phyloP scores from a whole-genome alignment of 2,329 filamentous ascomycete species.

The Grosmannia clavigera region DNA sequence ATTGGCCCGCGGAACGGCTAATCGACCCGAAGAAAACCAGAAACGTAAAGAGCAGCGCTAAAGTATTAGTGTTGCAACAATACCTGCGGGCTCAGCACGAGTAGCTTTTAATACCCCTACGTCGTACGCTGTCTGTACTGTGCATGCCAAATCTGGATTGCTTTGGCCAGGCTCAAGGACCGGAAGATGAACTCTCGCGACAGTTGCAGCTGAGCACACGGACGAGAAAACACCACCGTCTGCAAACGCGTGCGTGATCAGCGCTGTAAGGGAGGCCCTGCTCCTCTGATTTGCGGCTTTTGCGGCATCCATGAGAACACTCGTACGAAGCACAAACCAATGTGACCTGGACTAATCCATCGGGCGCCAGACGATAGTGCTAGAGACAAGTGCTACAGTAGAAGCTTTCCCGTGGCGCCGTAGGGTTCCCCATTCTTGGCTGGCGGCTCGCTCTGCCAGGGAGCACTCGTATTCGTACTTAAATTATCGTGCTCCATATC shows the following conservation, averaged over 20 bases:
- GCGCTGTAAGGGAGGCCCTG: not conserved
- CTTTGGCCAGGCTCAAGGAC: not conserved
- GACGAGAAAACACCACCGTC: not conserved
- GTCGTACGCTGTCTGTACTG: not conserved
- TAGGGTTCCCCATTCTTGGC: too few species aligned
- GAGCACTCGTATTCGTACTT: too few species aligned
- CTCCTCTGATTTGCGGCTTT: not conserved
- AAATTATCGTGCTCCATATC: not conserved
- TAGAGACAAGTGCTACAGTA: too few species aligned
- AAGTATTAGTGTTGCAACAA: constrained; percentile 7
- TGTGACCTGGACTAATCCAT: too few species aligned
- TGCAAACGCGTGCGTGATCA: not conserved
- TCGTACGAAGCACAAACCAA: too few species aligned
- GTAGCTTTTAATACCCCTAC: not conserved
- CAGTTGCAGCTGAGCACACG: not conserved
- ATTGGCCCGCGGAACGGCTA: constrained; percentile 27
- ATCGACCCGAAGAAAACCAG: constrained; percentile 15
- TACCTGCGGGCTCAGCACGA: not conserved
- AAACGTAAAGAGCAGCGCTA: constrained; percentile 5
- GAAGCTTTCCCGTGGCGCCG: too few species aligned
- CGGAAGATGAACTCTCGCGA: not conserved
- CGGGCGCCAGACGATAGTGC: too few species aligned
- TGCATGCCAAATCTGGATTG: not conserved
- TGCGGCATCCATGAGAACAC: too few species aligned
- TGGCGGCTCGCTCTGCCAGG: too few species aligned